Evolutionary conservation across 257 asterid species (phyloP).

Genomic region (Knoxia roxburghii): DNA sequence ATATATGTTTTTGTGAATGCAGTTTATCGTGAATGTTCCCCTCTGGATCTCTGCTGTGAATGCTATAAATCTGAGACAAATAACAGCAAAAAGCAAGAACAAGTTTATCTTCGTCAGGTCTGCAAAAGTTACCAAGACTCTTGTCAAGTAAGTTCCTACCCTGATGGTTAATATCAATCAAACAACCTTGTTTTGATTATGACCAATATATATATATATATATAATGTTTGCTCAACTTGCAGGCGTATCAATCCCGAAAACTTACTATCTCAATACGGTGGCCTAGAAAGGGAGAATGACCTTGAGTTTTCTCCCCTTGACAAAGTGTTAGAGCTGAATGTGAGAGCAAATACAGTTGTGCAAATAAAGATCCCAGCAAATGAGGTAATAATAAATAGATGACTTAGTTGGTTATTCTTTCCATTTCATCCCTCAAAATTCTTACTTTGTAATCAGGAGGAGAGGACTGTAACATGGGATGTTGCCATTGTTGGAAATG

Average conservation of each 20-base stretch:
- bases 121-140: constrained; percentile 59
- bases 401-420: too few species aligned
- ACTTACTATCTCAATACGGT: constrained; percentile 52
- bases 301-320: constrained; percentile 52
- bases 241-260: constrained; percentile 58
- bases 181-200: too few species aligned
- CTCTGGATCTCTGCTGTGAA: constrained; percentile 58
- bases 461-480: constrained; percentile 74
- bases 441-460: constrained; percentile 35
- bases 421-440: too few species aligned
- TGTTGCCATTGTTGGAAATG: constrained; percentile 55
- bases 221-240: neutral
- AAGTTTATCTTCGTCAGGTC: constrained; percentile 56
- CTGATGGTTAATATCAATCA: too few species aligned
- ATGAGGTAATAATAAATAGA: constrained; percentile 32
- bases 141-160: constrained; percentile 54
- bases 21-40: constrained; percentile 74
- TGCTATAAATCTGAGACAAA: constrained; percentile 50
- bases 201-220: too few species aligned
- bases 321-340: constrained; percentile 60
- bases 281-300: constrained; percentile 69
- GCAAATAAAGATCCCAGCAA: constrained; percentile 47
- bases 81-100: constrained; percentile 53
- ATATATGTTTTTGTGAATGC: constrained; percentile 35
- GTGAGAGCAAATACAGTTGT: constrained; percentile 36